These are phyloP conservation scores for Ogataea pini DNA, from an alignment of 805 yeast genomes.

Conservation along the genomic window DNA sequence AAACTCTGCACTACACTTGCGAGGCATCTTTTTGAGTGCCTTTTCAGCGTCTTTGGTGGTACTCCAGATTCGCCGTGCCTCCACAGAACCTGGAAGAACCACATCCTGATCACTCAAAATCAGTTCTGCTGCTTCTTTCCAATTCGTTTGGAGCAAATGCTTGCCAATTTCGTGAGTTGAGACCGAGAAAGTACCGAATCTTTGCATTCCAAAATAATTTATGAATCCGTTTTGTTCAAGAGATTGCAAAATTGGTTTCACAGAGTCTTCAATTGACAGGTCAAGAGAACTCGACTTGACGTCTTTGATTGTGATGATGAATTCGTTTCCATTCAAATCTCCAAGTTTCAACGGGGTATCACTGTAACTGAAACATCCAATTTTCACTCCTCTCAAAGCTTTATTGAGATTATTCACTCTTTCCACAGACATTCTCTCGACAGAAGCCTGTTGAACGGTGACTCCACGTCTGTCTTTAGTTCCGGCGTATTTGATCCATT, in stretches of 20 bases:
- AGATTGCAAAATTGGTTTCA: slow-evolving; percentile 55
- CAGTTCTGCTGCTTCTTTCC: slow-evolving; percentile 78
- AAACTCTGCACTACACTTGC: slow-evolving; percentile 81
- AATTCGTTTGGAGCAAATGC: slow-evolving; percentile 65
- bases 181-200: slow-evolving; percentile 94
- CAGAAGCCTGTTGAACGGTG: slow-evolving; percentile 80
- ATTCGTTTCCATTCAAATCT: slow-evolving; percentile 86
- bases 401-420: slow-evolving; percentile 76
- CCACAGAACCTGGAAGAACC: slow-evolving; percentile 78
- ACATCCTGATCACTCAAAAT: slow-evolving; percentile 83
- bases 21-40: slow-evolving; percentile 80
- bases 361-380: slow-evolving; percentile 77
- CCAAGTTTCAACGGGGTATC: slow-evolving; percentile 71
- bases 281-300: slow-evolving; percentile 43
- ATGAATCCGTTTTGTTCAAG: slow-evolving; percentile 74
- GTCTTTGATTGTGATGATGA: slow-evolving; percentile 80
- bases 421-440: slow-evolving; percentile 67
- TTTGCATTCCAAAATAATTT: slow-evolving; percentile 96
- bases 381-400: slow-evolving; percentile 70
- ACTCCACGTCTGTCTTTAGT: slow-evolving; percentile 97
- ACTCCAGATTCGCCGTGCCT: slow-evolving; percentile 82
- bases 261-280: slow-evolving; percentile 43
- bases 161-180: slow-evolving; percentile 89
- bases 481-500: slow-evolving; percentile 79
- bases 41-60: slow-evolving; percentile 62